These are phyloP conservation scores for Antitrichia curtipendula DNA, from an alignment of 225 moss, liverwort and hornwort genomes.

Conservation along the genomic window DNA sequence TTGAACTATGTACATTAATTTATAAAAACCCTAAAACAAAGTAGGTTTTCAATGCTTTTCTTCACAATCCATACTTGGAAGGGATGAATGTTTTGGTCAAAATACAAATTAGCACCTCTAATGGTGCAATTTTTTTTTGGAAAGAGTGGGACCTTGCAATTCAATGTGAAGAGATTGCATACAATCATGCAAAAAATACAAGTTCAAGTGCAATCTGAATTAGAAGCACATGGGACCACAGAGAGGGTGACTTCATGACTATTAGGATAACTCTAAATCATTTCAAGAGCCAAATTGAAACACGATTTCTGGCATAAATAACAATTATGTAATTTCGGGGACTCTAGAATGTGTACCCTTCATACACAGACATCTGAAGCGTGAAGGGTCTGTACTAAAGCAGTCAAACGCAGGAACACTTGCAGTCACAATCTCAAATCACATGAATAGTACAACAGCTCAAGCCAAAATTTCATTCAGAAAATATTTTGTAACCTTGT, in stretches of 20 bases:
- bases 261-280: not conserved
- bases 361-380: not conserved
- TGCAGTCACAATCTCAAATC: not conserved
- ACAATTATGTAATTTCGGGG: not conserved
- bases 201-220: not conserved
- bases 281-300: not conserved
- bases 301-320: not conserved
- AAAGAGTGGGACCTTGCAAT: not conserved
- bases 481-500: conserved; percentile 11
- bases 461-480: not conserved
- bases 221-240: not conserved
- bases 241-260: not conserved
- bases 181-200: not conserved
- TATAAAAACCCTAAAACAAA: no score
- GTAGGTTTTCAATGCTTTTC: no score
- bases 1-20: not conserved
- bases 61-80: not conserved
- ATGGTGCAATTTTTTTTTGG: not conserved
- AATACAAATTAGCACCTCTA: not conserved
- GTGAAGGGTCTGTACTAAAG: not conserved
- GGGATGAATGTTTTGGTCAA: accelerated
- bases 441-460: conserved; percentile 13
- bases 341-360: not conserved
- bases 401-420: not conserved
- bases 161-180: not conserved